Evolutionary conservation across 1,284 basidiomycete species (phyloP).

Genomic region (Apiotrichum sp.): DNA sequence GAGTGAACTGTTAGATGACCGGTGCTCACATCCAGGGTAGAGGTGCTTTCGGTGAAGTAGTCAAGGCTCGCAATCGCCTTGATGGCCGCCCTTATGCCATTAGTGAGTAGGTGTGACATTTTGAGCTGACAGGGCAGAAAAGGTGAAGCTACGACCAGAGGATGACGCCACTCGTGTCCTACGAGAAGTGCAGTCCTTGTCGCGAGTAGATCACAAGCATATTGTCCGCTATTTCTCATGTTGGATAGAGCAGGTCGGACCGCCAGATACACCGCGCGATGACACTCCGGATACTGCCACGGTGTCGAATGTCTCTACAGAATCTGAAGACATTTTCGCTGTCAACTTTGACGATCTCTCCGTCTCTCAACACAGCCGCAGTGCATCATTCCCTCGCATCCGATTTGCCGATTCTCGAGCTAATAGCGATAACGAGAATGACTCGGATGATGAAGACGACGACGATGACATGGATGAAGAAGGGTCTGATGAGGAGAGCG

Average conservation of each 20-base stretch:
- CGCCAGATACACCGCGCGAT: conserved; percentile 10
- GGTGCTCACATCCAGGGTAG: conserved; percentile 58
- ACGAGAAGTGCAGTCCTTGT: conserved; percentile 84
- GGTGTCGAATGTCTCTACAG: conserved; percentile 9
- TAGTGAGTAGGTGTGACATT: conserved; percentile 32
- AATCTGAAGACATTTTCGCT: conserved; percentile 38
- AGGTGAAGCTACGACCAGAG: conserved; percentile 71
- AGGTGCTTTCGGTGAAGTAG: conserved; percentile 88
- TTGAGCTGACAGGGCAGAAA: conserved; percentile 55
- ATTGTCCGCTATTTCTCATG: conserved; percentile 69
- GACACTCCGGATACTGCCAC: neutral
- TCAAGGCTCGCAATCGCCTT: conserved; percentile 80
- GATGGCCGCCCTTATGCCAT: conserved; percentile 48
- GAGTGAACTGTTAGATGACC: conserved; percentile 3
- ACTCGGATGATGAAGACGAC: conserved; percentile 25
- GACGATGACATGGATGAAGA: neutral
- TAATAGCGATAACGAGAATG: conserved; percentile 30
- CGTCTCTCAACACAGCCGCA: conserved; percentile 33
- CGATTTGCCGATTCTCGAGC: conserved; percentile 32
- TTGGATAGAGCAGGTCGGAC: conserved; percentile 43
- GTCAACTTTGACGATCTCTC: conserved; percentile 41
- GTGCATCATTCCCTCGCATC: conserved; percentile 43
- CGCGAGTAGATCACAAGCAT: conserved; percentile 77
- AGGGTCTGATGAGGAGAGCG: conserved; percentile 9
- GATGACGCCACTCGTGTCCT: conserved; percentile 83